Percentiles rank a stretch among this genome's conserved stretches.
Conservation (phyloP, 805 yeast genomes). For the Kluyveromyces aestuarii region DNA sequence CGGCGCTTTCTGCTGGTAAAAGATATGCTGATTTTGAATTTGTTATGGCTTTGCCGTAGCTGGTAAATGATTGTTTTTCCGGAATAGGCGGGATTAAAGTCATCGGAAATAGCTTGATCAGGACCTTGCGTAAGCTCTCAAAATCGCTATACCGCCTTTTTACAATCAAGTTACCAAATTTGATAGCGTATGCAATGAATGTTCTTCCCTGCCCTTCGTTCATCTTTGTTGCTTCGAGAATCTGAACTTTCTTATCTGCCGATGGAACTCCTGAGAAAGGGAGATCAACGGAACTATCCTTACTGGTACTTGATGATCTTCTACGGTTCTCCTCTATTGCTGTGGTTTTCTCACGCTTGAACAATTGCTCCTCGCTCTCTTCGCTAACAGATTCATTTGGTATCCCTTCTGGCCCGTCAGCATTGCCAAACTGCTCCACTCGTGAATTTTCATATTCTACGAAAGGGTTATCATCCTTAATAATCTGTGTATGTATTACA, state of each 20-base stretch:
- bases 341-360: neutral
- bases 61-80: slow-evolving; percentile 47
- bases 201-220: slow-evolving; percentile 27
- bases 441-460: slow-evolving; percentile 7
- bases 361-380: slow-evolving; percentile 1
- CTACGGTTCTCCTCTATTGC: neutral
- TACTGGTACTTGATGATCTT: slow-evolving; percentile 1
- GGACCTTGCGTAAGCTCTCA: slow-evolving; percentile 63
- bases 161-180: slow-evolving; percentile 42
- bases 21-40: slow-evolving; percentile 21
- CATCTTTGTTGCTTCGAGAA: slow-evolving; percentile 24
- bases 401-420: neutral
- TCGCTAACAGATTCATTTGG: neutral
- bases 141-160: slow-evolving; percentile 87
- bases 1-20: slow-evolving; percentile 24
- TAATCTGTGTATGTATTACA: slow-evolving; percentile 20
- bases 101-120: slow-evolving; percentile 71
- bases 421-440: neutral
- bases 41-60: slow-evolving; percentile 25
- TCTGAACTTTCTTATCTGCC: slow-evolving; percentile 12
- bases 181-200: slow-evolving; percentile 66
- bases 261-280: neutral
- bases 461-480: slow-evolving; percentile 25
- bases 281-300: slow-evolving; percentile 1
- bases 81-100: slow-evolving; percentile 91